Evolutionary conservation across 164 flowering plant genomes (phyloP).

Genomic region (Sedum album): DNA sequence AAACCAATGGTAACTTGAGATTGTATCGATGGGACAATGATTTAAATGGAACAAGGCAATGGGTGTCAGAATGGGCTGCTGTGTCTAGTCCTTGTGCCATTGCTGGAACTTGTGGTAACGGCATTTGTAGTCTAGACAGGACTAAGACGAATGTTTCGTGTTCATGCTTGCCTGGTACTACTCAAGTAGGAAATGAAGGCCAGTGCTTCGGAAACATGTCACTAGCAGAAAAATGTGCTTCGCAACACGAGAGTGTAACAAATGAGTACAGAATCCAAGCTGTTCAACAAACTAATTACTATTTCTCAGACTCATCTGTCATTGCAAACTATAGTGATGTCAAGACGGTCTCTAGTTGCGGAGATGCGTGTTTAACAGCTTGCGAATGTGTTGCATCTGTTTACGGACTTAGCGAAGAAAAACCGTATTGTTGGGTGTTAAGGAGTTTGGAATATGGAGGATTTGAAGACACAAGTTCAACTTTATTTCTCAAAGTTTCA

Average conservation of each 20-base stretch:
- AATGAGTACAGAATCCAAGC: conserved; percentile 34
- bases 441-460: conserved; percentile 77
- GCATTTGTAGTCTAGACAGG: conserved; percentile 60
- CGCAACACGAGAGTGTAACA: conserved; percentile 8
- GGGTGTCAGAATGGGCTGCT: conserved; percentile 94
- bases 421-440: conserved; percentile 77
- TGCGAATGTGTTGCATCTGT: conserved; percentile 87
- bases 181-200: conserved; percentile 15
- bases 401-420: conserved; percentile 74
- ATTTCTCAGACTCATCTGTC: conserved; percentile 51
- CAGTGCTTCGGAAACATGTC: conserved; percentile 28
- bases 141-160: conserved; percentile 68
- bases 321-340: conserved; percentile 68
- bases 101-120: conserved; percentile 89
- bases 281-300: conserved; percentile 60
- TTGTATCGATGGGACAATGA: conserved; percentile 71
- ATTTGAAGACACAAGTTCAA: conserved; percentile 65
- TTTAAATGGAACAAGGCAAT: conserved; percentile 58
- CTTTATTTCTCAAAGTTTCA: conserved; percentile 56
- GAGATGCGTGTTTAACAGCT: conserved; percentile 61
- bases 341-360: conserved; percentile 43
- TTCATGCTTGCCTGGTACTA: conserved; percentile 55
- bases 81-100: conserved; percentile 79
- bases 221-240: conserved; percentile 22
- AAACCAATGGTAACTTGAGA: conserved; percentile 67